These are phyloP conservation scores for Trichophyton mentagrophytes DNA, from an alignment of 2,329 filamentous ascomycete genomes.

Conservation along the genomic window DNA sequence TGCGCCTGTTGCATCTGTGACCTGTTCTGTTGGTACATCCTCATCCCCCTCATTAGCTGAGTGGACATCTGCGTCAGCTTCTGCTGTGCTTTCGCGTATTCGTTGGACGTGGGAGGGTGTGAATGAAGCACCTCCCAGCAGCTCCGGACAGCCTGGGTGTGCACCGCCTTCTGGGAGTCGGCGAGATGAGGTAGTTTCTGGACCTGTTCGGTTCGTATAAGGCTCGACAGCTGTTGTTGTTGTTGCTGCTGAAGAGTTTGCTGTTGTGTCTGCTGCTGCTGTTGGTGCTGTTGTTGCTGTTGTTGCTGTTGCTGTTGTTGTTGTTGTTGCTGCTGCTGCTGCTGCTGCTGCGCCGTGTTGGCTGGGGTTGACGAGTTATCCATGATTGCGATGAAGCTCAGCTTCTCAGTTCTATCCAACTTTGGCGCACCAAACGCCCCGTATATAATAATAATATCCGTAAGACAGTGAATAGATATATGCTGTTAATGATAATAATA, in stretches of 20 bases:
- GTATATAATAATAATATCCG: background rate
- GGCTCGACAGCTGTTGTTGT: slow-evolving; percentile 27
- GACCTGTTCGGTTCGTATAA: slow-evolving; percentile 43
- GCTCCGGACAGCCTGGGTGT: slow-evolving; percentile 41
- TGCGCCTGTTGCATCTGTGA: slow-evolving; percentile 9
- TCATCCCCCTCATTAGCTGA: slow-evolving; percentile 41
- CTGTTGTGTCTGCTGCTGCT: slow-evolving; percentile 17
- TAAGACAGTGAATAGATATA: background rate
- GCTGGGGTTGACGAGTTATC: slow-evolving; percentile 8
- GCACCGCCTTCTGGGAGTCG: slow-evolving; percentile 43
- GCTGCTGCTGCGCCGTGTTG: slow-evolving; percentile 20
- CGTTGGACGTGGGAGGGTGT: slow-evolving; percentile 36
- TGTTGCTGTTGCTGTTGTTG: slow-evolving; percentile 9
- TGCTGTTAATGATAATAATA: background rate
- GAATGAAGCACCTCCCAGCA: slow-evolving; percentile 43
- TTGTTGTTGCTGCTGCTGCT: slow-evolving; percentile 20
- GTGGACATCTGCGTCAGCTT: slow-evolving; percentile 41
- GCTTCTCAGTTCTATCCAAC: background rate
- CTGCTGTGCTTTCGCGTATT: slow-evolving; percentile 39
- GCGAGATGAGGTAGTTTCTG: slow-evolving; percentile 41
- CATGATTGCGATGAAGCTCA: slow-evolving; percentile 5
- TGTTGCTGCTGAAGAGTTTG: slow-evolving; percentile 14
- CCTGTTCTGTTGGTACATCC: slow-evolving; percentile 30
- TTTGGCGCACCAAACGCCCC: background rate
- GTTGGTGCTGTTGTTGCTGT: slow-evolving; percentile 14